Conservation (phyloP, 2,329 filamentous ascomycete species). For the Claviceps citrina region DNA sequence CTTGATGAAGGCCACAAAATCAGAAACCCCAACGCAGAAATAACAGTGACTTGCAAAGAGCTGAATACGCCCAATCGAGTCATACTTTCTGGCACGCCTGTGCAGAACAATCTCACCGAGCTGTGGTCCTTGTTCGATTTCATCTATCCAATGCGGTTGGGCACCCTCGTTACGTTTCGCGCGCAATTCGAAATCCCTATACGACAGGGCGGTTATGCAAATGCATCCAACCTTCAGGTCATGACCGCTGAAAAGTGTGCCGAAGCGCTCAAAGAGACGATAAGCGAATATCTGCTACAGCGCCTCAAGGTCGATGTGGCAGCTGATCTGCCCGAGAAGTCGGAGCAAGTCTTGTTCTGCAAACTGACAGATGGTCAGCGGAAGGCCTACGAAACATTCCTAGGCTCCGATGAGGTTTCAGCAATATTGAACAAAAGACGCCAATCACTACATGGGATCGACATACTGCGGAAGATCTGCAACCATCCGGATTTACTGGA, state of each 20-base stretch:
- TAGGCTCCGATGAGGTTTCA: conserved; percentile 72
- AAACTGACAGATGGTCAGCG: conserved; percentile 68
- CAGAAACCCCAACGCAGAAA: conserved; percentile 84
- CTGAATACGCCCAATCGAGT: conserved; percentile 77
- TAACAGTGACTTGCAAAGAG: conserved; percentile 92
- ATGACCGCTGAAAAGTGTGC: conserved; percentile 91
- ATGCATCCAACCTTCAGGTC: conserved; percentile 84
- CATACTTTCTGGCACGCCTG: conserved; percentile 89
- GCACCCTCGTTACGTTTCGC: conserved; percentile 79
- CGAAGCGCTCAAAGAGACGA: conserved; percentile 82
- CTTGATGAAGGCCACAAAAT: conserved; percentile 98
- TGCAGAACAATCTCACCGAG: conserved; percentile 92
- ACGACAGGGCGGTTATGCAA: conserved; percentile 82
- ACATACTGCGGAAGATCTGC: conserved; percentile 87
- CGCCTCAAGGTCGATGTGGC: conserved; percentile 89
- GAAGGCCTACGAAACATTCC: conserved; percentile 64
- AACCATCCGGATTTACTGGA: conserved; percentile 87
- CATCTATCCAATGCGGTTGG: conserved; percentile 88
- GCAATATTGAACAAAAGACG: conserved; percentile 60
- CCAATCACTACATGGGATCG: conserved; percentile 77
- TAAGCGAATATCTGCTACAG: conserved; percentile 84
- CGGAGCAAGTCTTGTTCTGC: conserved; percentile 89
- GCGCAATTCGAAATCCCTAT: conserved; percentile 91
- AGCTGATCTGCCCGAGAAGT: conserved; percentile 86
- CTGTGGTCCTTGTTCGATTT: conserved; percentile 98